Evolutionary conservation across 202 grass and related monocot genomes (phyloP).

Genomic region (Zoysia matrella): DNA sequence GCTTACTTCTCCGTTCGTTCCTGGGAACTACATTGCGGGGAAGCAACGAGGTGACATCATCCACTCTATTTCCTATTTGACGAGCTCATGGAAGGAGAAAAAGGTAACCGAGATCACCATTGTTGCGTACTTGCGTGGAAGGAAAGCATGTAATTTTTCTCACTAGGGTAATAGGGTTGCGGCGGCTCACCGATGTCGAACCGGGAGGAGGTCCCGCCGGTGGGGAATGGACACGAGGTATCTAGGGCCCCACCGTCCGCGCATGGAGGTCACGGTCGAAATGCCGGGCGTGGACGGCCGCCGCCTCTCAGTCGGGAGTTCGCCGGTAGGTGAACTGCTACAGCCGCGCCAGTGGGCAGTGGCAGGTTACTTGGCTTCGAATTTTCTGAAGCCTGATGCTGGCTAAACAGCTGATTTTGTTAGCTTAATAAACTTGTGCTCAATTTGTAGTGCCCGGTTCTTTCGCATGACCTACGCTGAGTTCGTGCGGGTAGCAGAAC

Average conservation of each 20-base stretch:
- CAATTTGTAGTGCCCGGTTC: too few species aligned
- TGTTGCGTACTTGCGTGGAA: background rate
- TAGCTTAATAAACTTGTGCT: too few species aligned
- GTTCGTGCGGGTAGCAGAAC: too few species aligned
- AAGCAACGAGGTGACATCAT: too few species aligned
- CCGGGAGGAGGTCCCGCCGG: background rate
- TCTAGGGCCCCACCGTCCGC: background rate
- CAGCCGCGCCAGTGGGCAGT: too few species aligned
- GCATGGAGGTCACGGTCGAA: background rate
- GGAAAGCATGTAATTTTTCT: background rate
- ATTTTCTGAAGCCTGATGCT: background rate
- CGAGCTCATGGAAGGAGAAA: background rate
- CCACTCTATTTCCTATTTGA: background rate
- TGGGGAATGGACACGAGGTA: background rate
- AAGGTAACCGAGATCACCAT: background rate
- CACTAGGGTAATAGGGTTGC: conserved; percentile 3
- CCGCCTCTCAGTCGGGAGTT: background rate
- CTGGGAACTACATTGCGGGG: too few species aligned
- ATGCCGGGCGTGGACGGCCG: background rate
- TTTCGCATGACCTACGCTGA: too few species aligned
- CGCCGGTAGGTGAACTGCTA: background rate
- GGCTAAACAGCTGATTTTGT: too few species aligned
- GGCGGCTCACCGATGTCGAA: conserved; percentile 18
- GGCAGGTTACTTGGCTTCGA: background rate
- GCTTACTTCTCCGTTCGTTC: conserved; percentile 47